Evolutionary conservation across 2,329 filamentous ascomycete genomes (phyloP).

Genomic region (Bretziella fagacearum): DNA sequence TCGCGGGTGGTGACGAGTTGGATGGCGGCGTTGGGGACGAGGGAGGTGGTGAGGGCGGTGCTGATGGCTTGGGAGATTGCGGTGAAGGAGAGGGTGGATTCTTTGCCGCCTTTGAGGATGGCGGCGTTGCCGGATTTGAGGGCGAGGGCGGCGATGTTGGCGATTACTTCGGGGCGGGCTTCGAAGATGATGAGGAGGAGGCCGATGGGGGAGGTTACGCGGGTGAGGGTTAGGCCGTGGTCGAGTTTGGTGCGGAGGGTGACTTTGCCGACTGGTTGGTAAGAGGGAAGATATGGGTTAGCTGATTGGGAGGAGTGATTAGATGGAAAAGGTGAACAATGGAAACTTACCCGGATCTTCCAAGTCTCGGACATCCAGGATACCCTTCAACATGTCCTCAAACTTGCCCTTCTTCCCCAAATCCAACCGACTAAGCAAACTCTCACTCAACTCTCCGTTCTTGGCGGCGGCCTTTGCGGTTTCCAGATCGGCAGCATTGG

Average conservation of each 20-base stretch:
- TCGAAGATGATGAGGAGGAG: constrained; percentile 98
- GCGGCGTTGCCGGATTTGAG: constrained; percentile 96
- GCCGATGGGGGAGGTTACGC: constrained; percentile 85
- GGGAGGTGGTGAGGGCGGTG: constrained; percentile 49
- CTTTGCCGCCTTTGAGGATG: constrained; percentile 92
- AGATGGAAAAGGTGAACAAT: not conserved
- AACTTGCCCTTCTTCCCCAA: constrained; percentile 77
- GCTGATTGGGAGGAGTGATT: not conserved
- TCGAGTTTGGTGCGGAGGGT: constrained; percentile 74
- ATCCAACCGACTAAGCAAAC: constrained; percentile 76
- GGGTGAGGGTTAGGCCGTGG: constrained; percentile 67
- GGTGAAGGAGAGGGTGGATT: constrained; percentile 87
- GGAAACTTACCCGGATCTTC: constrained; percentile 58
- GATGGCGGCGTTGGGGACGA: constrained; percentile 71
- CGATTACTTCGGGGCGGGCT: constrained; percentile 91
- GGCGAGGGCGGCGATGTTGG: constrained; percentile 88
- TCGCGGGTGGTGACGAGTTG: constrained; percentile 91
- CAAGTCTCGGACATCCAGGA: constrained; percentile 69
- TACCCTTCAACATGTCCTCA: constrained; percentile 94
- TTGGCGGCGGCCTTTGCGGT: constrained; percentile 56
- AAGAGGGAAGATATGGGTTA: not conserved
- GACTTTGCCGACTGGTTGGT: constrained; percentile 58
- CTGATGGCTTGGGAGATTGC: constrained; percentile 80
- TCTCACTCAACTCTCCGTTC: constrained; percentile 59
- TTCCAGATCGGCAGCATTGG: constrained; percentile 71